These are phyloP conservation scores for Spiraea crenata DNA, from an alignment of 331 rosid species.

Conservation along the genomic window DNA sequence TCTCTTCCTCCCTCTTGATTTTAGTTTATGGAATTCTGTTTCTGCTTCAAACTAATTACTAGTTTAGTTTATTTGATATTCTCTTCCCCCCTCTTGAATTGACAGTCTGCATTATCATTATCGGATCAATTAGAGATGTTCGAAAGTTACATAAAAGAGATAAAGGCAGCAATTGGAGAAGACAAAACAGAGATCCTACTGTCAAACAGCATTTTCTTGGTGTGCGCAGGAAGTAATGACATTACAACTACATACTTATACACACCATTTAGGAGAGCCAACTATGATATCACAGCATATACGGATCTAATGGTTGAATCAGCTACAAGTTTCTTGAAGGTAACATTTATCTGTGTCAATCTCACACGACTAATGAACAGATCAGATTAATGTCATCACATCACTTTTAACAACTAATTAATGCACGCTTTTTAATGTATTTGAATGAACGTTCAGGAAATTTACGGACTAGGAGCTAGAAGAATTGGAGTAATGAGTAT, in stretches of 20 bases:
- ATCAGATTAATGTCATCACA: background rate
- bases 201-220: conserved; percentile 43
- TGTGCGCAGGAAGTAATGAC: conserved; percentile 59
- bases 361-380: background rate
- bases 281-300: conserved; percentile 38
- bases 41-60: background rate
- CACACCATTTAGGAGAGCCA: conserved; percentile 26
- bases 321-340: conserved; percentile 49
- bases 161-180: conserved; percentile 38
- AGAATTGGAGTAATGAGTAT: conserved; percentile 4
- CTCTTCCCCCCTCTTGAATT: background rate
- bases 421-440: background rate
- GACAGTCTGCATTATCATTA: conserved; percentile 43
- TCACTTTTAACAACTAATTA: background rate
- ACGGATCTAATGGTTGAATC: conserved; percentile 39
- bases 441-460: background rate
- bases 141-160: conserved; percentile 38
- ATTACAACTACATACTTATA: conserved; percentile 42
- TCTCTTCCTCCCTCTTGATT: background rate
- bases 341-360: background rate
- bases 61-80: background rate
- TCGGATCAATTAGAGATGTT: conserved; percentile 42
- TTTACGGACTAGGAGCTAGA: background rate
- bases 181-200: conserved; percentile 22
- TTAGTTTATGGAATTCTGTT: background rate